Conservation (phyloP, 2,329 filamentous ascomycete genomes). For the Fusarium sp. region DNA sequence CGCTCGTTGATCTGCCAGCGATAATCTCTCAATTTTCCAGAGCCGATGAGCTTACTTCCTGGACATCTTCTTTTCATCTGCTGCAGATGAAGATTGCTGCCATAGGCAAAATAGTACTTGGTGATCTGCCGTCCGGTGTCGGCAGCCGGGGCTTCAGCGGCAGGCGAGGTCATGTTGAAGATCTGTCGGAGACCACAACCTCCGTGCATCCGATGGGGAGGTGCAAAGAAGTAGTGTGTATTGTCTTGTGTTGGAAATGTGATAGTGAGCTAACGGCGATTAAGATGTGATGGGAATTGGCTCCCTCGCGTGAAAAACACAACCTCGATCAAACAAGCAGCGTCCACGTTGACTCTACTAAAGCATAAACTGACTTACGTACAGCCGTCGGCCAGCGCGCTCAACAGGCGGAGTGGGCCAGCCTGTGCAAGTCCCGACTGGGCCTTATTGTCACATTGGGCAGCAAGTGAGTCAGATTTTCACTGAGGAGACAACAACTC, state of each 20-base stretch:
- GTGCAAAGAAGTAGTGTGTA: constrained; percentile 12
- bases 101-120: constrained; percentile 63
- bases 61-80: constrained; percentile 64
- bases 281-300: constrained; percentile 45
- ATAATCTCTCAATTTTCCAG: constrained; percentile 57
- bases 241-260: constrained; percentile 32
- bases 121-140: constrained; percentile 48
- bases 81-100: constrained; percentile 61
- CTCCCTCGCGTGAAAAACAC: constrained; percentile 40
- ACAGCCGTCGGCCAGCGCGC: constrained; percentile 28
- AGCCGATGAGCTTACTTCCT: constrained; percentile 58
- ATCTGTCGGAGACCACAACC: constrained; percentile 44
- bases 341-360: constrained; percentile 33
- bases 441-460: constrained; percentile 46
- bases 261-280: constrained; percentile 42
- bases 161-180: constrained; percentile 45
- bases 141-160: constrained; percentile 31
- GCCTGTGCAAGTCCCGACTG: constrained; percentile 11
- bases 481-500: constrained; percentile 26
- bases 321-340: constrained; percentile 22
- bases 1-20: constrained; percentile 65
- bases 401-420: constrained; percentile 28
- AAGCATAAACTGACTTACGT: constrained; percentile 34
- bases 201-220: constrained; percentile 45
- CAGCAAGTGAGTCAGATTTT: constrained; percentile 45